Conservation (phyloP, 169 alveolate species). For the Blepharisma undulans region DNA sequence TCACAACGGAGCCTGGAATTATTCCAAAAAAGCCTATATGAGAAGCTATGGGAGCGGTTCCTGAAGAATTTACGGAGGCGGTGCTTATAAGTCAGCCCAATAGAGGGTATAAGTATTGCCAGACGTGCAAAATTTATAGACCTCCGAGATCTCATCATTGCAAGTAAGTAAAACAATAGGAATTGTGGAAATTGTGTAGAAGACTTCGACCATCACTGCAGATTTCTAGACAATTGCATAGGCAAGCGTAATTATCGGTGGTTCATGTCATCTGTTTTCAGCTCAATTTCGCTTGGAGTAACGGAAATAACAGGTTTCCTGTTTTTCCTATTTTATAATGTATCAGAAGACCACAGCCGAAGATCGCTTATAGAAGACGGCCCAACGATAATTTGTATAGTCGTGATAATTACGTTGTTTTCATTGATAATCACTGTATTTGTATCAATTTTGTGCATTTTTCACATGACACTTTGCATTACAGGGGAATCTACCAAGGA, state of each 20-base stretch:
- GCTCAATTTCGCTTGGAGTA: not conserved
- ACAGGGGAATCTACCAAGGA: not conserved
- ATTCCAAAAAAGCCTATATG: not conserved
- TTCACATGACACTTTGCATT: not conserved
- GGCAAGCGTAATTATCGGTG: constrained; percentile 47
- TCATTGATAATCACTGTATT: not conserved
- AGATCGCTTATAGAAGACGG: not conserved
- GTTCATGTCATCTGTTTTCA: not conserved
- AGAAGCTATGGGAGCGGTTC: not conserved
- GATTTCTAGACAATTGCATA: constrained; percentile 54
- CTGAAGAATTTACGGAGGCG: not conserved
- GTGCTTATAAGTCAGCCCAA: not conserved
- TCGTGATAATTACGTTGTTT: not conserved
- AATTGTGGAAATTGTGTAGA: constrained; percentile 47
- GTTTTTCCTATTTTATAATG: not conserved
- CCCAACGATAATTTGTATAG: not conserved
- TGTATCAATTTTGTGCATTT: not conserved
- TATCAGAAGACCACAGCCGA: not conserved
- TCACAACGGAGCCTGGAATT: constrained; percentile 8
- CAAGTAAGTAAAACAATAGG: not conserved
- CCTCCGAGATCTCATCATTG: constrained; percentile 75
- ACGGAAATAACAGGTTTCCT: not conserved
- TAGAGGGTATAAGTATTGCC: constrained; percentile 53
- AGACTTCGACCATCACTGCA: constrained; percentile 61
- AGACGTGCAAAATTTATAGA: constrained; percentile 66